Evolutionary conservation across 2,329 filamentous ascomycete genomes (phyloP).

Genomic region (Ophiostoma tasmaniense): DNA sequence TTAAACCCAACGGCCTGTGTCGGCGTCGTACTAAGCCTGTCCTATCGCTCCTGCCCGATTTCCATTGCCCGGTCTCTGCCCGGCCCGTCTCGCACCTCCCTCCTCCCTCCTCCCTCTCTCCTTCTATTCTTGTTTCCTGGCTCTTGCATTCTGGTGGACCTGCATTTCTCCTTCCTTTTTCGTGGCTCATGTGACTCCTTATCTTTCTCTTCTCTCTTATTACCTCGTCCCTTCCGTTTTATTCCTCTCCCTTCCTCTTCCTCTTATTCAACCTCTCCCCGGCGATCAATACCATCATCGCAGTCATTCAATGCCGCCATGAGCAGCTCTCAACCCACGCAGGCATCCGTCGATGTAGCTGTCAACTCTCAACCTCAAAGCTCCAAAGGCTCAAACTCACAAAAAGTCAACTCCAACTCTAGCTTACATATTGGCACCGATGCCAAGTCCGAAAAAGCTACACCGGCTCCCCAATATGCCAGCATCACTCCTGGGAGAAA

Average conservation of each 20-base stretch:
- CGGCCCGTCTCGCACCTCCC: not conserved
- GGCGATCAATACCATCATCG: conserved; percentile 8
- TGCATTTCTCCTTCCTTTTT: not conserved
- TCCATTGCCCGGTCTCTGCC: not conserved
- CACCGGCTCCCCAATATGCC: not conserved
- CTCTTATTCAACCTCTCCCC: not conserved
- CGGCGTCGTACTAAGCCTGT: not conserved
- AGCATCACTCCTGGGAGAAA: not conserved
- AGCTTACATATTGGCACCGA: conserved; percentile 4
- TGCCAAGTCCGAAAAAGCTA: not conserved
- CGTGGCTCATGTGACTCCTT: not conserved
- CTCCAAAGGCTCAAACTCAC: no score
- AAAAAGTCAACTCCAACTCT: not conserved
- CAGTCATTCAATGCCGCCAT: conserved; percentile 18
- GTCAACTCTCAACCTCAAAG: not conserved
- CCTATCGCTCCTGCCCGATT: not conserved
- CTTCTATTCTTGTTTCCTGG: not conserved
- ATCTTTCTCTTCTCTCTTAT: not conserved
- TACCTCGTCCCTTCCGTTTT: not conserved
- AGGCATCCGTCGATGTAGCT: conserved; percentile 9
- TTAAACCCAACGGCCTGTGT: not conserved
- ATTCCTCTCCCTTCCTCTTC: not conserved
- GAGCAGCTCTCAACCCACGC: conserved; percentile 5
- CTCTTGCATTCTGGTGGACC: not conserved
- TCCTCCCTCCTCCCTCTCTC: not conserved